phyloP scores from a whole-genome alignment of 148 eudicot genomes.

The Rhododendron simsii region DNA sequence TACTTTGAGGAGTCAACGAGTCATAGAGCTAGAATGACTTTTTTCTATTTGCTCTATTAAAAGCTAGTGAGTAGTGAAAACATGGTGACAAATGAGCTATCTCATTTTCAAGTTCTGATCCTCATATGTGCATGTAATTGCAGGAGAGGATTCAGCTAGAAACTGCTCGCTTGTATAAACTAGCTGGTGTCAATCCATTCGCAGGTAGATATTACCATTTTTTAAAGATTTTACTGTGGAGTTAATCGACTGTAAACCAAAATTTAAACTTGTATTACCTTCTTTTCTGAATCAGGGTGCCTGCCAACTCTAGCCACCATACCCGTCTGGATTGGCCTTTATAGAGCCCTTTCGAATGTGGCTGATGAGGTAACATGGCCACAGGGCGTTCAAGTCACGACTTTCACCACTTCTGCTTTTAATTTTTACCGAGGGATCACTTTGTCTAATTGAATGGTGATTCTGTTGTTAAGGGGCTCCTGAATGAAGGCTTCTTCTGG shows the following conservation, averaged over 20 bases:
- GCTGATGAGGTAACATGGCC: slow-evolving; percentile 69
- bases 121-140: slow-evolving; percentile 20
- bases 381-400: not conserved
- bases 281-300: slow-evolving; percentile 51
- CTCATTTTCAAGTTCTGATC: not conserved
- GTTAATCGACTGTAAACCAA: not conserved
- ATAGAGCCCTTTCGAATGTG: slow-evolving; percentile 93
- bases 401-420: not conserved
- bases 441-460: slow-evolving; percentile 7
- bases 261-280: not conserved
- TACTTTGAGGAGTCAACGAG: not conserved
- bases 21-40: not conserved
- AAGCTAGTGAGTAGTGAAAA: not conserved
- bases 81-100: not conserved
- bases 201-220: slow-evolving; percentile 51
- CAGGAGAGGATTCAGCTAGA: slow-evolving; percentile 93
- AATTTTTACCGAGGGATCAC: not conserved
- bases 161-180: slow-evolving; percentile 84
- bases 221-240: not conserved
- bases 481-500: slow-evolving; percentile 97
- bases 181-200: slow-evolving; percentile 87
- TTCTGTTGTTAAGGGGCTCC: slow-evolving; percentile 55
- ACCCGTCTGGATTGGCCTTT: slow-evolving; percentile 98
- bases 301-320: slow-evolving; percentile 92
- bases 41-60: not conserved